These are phyloP conservation scores for Lentinula raphanica DNA, from an alignment of 768 basidiomycete genomes.

Conservation along the genomic window DNA sequence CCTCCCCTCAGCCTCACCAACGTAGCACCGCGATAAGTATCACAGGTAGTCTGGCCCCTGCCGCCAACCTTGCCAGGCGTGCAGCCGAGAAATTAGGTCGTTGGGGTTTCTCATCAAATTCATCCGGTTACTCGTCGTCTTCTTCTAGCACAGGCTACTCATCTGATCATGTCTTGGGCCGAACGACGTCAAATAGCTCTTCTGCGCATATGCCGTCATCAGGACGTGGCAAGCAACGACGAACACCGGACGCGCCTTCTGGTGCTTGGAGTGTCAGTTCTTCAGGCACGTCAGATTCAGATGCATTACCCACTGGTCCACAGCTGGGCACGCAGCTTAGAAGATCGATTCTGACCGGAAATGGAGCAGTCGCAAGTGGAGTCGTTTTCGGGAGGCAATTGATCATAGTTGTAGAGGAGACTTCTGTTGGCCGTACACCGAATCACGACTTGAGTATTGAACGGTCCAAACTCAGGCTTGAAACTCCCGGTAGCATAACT, in stretches of 20 bases:
- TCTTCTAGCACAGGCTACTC: slow-evolving; percentile 39
- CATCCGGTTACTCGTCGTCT: slow-evolving; percentile 44
- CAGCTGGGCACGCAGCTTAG: slow-evolving; percentile 51
- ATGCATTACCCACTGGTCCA: slow-evolving; percentile 43
- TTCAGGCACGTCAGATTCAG: slow-evolving; percentile 43
- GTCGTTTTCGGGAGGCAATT: slow-evolving; percentile 67
- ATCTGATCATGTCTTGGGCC: slow-evolving; percentile 30
- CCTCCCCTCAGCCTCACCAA: slow-evolving; percentile 14
- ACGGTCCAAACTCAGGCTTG: slow-evolving; percentile 9
- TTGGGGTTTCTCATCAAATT: slow-evolving; percentile 42
- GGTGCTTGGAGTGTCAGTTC: slow-evolving; percentile 52
- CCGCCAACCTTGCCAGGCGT: slow-evolving; percentile 69
- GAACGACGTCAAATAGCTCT: slow-evolving; percentile 36
- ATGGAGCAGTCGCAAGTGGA: slow-evolving; percentile 35
- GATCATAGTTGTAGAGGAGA: slow-evolving; percentile 48
- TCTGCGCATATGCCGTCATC: slow-evolving; percentile 20
- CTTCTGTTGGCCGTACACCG: slow-evolving; percentile 37
- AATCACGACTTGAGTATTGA: slow-evolving; percentile 18
- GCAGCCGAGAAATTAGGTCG: slow-evolving; percentile 76
- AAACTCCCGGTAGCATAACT: slow-evolving; percentile 15
- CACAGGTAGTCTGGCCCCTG: slow-evolving; percentile 61
- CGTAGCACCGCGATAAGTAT: slow-evolving; percentile 69
- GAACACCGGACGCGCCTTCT: slow-evolving; percentile 60
- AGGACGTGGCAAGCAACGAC: slow-evolving; percentile 34
- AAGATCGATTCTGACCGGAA: slow-evolving; percentile 39